Percentiles rank a stretch among this genome's conserved stretches.
Conservation (phyloP, 2,329 filamentous ascomycete genomes). For the Thielaviopsis musarum region DNA sequence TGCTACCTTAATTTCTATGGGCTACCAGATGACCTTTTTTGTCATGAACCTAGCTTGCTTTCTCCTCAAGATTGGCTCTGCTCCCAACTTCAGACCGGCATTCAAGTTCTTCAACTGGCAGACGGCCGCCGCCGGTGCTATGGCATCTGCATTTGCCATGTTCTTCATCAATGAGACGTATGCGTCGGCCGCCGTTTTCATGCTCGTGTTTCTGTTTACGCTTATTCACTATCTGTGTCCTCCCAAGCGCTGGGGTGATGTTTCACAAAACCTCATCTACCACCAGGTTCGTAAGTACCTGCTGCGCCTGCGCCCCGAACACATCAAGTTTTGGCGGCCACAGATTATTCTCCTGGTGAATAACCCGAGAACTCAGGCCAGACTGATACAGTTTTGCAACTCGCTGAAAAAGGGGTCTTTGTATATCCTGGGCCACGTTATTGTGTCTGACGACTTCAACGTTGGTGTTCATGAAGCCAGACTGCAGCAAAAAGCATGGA, state of each 20-base stretch:
- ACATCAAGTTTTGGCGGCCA: slow-evolving; percentile 87
- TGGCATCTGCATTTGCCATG: slow-evolving; percentile 69
- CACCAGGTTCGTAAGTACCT: slow-evolving; percentile 75
- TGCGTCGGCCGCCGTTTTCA: slow-evolving; percentile 55
- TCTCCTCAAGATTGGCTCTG: slow-evolving; percentile 68
- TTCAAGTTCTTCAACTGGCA: slow-evolving; percentile 85
- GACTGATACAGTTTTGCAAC: slow-evolving; percentile 81
- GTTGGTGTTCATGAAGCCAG: slow-evolving; percentile 66
- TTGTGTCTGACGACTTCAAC: slow-evolving; percentile 69
- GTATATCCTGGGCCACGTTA: slow-evolving; percentile 76
- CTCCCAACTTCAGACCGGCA: slow-evolving; percentile 74
- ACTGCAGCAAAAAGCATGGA: slow-evolving; percentile 66
- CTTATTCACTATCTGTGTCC: slow-evolving; percentile 74
- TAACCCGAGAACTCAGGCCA: slow-evolving; percentile 63
- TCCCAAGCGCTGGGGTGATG: slow-evolving; percentile 79
- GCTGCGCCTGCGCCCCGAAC: slow-evolving; percentile 65
- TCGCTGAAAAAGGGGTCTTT: slow-evolving; percentile 75
- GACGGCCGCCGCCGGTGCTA: slow-evolving; percentile 55
- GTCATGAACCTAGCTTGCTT: slow-evolving; percentile 82
- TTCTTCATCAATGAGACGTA: slow-evolving; percentile 79
- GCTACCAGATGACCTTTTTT: slow-evolving; percentile 83
- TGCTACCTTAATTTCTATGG: slow-evolving; percentile 79
- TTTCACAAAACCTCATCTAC: slow-evolving; percentile 79
- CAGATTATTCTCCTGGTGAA: slow-evolving; percentile 76
- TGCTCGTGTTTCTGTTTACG: slow-evolving; percentile 62